Evolutionary conservation across 2,329 filamentous ascomycete genomes (phyloP).

Genomic region (Colletotrichum filicis): DNA sequence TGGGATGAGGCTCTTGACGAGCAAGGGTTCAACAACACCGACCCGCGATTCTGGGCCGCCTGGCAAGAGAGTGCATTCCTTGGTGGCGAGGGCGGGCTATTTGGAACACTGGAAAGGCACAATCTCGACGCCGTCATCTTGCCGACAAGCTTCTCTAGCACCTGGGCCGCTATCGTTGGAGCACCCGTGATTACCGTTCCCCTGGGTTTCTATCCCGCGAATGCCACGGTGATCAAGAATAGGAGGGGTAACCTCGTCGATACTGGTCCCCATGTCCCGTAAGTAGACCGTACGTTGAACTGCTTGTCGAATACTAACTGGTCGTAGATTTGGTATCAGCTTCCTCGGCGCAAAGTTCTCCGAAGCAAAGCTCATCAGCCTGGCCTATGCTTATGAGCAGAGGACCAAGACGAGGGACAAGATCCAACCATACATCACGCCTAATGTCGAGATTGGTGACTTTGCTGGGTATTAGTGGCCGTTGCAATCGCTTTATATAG

Average conservation of each 20-base stretch:
- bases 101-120: constrained; percentile 65
- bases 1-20: constrained; percentile 65
- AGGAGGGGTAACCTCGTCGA: constrained; percentile 31
- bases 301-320: background rate
- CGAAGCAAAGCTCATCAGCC: constrained; percentile 69
- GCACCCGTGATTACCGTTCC: constrained; percentile 70
- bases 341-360: constrained; percentile 70
- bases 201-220: constrained; percentile 56
- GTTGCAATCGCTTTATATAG: background rate
- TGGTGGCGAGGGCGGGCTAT: constrained; percentile 68
- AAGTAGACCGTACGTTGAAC: background rate
- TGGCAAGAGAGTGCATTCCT: constrained; percentile 65
- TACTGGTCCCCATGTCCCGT: constrained; percentile 36
- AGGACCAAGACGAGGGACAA: constrained; percentile 49
- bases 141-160: constrained; percentile 55
- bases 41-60: constrained; percentile 64
- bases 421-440: constrained; percentile 43
- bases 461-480: constrained; percentile 24
- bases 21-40: constrained; percentile 65
- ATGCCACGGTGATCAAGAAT: constrained; percentile 31
- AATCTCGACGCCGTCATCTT: constrained; percentile 70
- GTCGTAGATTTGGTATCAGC: constrained; percentile 64
- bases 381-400: constrained; percentile 78
- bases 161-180: constrained; percentile 38
- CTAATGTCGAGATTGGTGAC: constrained; percentile 46